Evolutionary conservation across 2,329 filamentous ascomycete genomes (phyloP).

Genomic region (Xylaria sp.): DNA sequence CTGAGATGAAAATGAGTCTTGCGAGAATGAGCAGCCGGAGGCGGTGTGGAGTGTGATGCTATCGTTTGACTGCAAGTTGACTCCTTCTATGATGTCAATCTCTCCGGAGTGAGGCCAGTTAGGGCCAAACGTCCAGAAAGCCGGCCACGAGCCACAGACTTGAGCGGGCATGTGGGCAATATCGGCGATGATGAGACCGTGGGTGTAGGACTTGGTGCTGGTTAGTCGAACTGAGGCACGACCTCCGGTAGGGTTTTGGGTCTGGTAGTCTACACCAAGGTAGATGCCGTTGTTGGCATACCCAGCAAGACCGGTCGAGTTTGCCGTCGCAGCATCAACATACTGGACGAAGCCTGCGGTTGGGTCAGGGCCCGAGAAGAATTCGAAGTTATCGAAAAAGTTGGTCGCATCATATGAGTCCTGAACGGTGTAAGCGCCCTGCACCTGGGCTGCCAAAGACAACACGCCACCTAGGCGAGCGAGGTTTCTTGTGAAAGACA

Average conservation of each 20-base stretch:
- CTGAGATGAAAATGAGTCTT: slow-evolving; percentile 55
- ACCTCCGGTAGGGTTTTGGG: slow-evolving; percentile 65
- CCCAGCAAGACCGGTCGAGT: slow-evolving; percentile 67
- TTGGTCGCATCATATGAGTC: slow-evolving; percentile 63
- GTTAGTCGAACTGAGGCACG: slow-evolving; percentile 77
- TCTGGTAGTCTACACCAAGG: slow-evolving; percentile 75
- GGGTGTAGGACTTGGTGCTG: slow-evolving; percentile 73
- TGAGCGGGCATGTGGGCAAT: slow-evolving; percentile 80
- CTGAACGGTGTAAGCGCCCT: slow-evolving; percentile 57
- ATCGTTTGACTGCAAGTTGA: slow-evolving; percentile 71
- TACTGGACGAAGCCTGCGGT: slow-evolving; percentile 82
- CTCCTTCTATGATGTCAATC: slow-evolving; percentile 84
- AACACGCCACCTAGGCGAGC: slow-evolving; percentile 43
- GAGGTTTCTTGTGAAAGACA: slow-evolving; percentile 44
- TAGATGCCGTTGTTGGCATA: slow-evolving; percentile 68
- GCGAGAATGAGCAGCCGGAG: slow-evolving; percentile 65
- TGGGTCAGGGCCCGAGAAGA: slow-evolving; percentile 71
- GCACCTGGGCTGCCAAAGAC: slow-evolving; percentile 42
- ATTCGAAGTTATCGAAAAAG: slow-evolving; percentile 67
- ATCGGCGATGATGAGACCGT: slow-evolving; percentile 78
- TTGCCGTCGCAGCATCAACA: slow-evolving; percentile 68
- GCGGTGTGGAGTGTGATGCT: slow-evolving; percentile 76
- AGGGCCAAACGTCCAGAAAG: slow-evolving; percentile 75
- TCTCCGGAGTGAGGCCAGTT: slow-evolving; percentile 78
- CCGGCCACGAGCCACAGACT: slow-evolving; percentile 80